Conservation (phyloP, 2,329 filamentous ascomycete genomes). For the Alternaria atra region DNA sequence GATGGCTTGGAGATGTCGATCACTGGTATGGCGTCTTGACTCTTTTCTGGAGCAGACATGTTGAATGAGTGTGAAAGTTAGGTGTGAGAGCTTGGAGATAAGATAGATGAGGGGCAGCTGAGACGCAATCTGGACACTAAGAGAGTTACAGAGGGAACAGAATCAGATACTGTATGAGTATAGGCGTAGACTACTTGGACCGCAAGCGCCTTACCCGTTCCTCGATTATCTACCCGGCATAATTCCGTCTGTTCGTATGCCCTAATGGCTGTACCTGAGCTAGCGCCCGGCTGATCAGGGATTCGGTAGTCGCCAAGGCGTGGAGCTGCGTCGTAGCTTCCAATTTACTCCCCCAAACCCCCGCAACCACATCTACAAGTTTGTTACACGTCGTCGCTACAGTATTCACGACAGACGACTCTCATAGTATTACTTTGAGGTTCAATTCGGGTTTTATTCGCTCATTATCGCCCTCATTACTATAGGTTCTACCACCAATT, state of each 20-base stretch:
- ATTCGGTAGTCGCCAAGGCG: slow-evolving; percentile 15
- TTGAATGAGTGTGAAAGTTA: not conserved
- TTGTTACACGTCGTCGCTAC: slow-evolving; percentile 3
- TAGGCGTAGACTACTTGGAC: not conserved
- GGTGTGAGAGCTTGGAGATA: not conserved
- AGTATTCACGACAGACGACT: not conserved
- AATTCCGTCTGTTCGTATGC: not conserved
- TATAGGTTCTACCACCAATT: slow-evolving; percentile 1
- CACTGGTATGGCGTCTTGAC: slow-evolving; percentile 69
- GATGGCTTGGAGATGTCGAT: slow-evolving; percentile 77
- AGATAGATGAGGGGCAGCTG: slow-evolving; percentile 13
- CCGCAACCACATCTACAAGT: slow-evolving; percentile 10
- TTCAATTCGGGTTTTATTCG: not conserved
- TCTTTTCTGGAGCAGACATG: slow-evolving; percentile 24
- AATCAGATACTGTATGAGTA: not conserved
- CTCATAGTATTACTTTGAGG: not conserved
- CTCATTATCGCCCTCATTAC: slow-evolving; percentile 4
- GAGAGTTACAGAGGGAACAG: not conserved
- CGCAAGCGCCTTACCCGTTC: not conserved
- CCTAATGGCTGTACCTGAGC: slow-evolving; percentile 21
- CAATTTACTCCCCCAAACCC: slow-evolving; percentile 20
- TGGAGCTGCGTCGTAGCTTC: slow-evolving; percentile 22
- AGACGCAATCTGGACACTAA: not conserved
- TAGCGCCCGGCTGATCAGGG: slow-evolving; percentile 23
- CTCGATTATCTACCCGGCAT: not conserved